A percentile compares a stretch with the other conserved stretches of the same genome.
Evolutionary conservation across 1,284 basidiomycete species (phyloP).

Genomic region (Naganishia sp.): DNA sequence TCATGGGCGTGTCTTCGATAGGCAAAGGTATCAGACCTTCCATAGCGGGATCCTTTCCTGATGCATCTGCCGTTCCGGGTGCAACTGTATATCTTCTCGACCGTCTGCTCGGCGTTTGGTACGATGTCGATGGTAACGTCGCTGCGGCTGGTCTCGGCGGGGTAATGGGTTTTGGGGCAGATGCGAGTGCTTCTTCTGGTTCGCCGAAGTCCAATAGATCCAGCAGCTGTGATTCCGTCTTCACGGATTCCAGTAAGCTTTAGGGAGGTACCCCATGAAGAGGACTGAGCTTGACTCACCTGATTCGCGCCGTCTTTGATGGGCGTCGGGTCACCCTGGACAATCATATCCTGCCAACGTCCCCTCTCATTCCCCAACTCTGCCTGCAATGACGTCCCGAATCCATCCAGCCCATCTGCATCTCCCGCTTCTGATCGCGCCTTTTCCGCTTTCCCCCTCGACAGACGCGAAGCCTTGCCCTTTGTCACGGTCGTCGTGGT

Average conservation of each 20-base stretch:
- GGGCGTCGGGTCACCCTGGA: conserved; percentile 30
- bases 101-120: conserved; percentile 31
- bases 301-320: conserved; percentile 28
- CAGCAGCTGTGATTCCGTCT: conserved; percentile 33
- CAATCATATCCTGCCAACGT: conserved; percentile 30
- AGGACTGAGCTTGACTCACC: not conserved
- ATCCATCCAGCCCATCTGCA: conserved; percentile 31
- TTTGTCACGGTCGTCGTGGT: not conserved
- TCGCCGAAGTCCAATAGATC: conserved; percentile 26
- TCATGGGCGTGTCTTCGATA: conserved; percentile 62
- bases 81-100: conserved; percentile 35
- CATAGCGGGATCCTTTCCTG: conserved; percentile 36
- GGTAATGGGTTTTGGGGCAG: conserved; percentile 40
- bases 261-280: conserved; percentile 14
- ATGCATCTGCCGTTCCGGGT: conserved; percentile 37
- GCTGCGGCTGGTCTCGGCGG: conserved; percentile 37
- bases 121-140: conserved; percentile 15
- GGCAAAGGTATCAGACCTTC: conserved; percentile 60
- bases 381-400: conserved; percentile 22
- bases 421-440: not conserved
- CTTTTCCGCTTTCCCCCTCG: not conserved
- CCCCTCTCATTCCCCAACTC: conserved; percentile 33
- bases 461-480: conserved; percentile 1
- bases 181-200: conserved; percentile 22
- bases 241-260: conserved; percentile 8